Percentiles rank a stretch among this genome's conserved stretches.
Evolutionary conservation across 345 rosid species (phyloP).

Genomic region (Sisymbrium altissimum): DNA sequence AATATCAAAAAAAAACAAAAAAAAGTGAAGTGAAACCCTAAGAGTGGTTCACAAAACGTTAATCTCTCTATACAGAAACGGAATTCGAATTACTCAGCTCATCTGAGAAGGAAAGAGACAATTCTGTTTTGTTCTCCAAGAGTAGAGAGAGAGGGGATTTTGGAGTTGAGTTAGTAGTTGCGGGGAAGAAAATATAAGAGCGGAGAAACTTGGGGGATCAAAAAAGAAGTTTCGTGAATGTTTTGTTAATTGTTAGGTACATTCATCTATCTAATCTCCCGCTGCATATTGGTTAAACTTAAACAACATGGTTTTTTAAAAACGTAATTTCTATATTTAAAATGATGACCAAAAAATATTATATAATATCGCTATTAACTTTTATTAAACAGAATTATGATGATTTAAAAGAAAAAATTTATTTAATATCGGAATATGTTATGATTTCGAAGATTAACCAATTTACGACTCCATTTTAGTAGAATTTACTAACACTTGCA

Average conservation of each 20-base stretch:
- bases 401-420: too few relatives aligned
- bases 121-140: too few relatives aligned
- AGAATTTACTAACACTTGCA: neutral
- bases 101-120: neutral
- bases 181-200: neutral
- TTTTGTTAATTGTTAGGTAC: neutral
- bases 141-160: neutral
- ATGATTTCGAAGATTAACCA: too few relatives aligned
- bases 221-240: neutral
- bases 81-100: conserved; percentile 1
- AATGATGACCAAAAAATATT: too few relatives aligned
- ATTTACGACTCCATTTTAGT: neutral
- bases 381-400: too few relatives aligned
- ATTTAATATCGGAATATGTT: too few relatives aligned
- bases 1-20: neutral
- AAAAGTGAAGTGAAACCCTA: neutral
- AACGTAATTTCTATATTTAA: too few relatives aligned
- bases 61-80: neutral
- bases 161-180: neutral
- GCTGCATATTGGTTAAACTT: neutral
- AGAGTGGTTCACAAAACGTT: neutral
- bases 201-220: neutral
- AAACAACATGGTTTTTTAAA: neutral
- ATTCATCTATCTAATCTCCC: neutral
- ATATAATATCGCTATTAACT: too few relatives aligned